These are phyloP conservation scores for Calonectria pauciramosa DNA, from an alignment of 2,329 filamentous ascomycete species.

Conservation along the genomic window DNA sequence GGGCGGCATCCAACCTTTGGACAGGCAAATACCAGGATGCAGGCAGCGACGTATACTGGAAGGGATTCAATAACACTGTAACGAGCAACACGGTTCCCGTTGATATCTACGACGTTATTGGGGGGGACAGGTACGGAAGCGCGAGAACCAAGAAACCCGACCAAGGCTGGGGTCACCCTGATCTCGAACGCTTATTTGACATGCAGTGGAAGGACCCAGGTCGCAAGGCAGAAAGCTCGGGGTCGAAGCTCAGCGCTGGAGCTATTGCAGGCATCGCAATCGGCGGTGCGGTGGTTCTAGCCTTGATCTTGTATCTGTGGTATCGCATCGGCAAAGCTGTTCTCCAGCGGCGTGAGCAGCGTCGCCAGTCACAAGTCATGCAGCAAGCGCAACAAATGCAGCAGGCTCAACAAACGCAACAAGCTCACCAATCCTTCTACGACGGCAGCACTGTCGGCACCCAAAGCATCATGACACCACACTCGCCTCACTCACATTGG, in stretches of 20 bases:
- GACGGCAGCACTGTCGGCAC: not conserved
- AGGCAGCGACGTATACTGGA: constrained; percentile 59
- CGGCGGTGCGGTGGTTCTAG: constrained; percentile 44
- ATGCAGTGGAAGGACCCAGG: not conserved
- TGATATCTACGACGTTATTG: constrained; percentile 7
- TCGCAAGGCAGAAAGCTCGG: not conserved
- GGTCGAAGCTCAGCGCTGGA: constrained; percentile 43
- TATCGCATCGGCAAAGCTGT: constrained; percentile 12
- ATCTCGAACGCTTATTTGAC: not conserved
- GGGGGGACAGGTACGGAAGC: not conserved
- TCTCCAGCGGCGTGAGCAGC: constrained; percentile 4
- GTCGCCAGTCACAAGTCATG: not conserved
- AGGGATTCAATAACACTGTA: constrained; percentile 58
- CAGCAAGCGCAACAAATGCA: constrained; percentile 10
- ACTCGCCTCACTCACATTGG: not conserved
- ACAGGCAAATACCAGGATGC: constrained; percentile 59
- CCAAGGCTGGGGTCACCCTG: not conserved
- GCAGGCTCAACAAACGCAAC: not conserved
- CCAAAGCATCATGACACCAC: not conserved
- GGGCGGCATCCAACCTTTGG: no score
- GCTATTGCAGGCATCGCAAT: constrained; percentile 58
- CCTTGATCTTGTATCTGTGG: constrained; percentile 39
- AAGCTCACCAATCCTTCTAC: not conserved
- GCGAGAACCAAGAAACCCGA: not conserved
- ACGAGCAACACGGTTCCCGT: constrained; percentile 7